phyloP scores from a whole-genome alignment of 441 rosid species.

The Erodium texanum region DNA sequence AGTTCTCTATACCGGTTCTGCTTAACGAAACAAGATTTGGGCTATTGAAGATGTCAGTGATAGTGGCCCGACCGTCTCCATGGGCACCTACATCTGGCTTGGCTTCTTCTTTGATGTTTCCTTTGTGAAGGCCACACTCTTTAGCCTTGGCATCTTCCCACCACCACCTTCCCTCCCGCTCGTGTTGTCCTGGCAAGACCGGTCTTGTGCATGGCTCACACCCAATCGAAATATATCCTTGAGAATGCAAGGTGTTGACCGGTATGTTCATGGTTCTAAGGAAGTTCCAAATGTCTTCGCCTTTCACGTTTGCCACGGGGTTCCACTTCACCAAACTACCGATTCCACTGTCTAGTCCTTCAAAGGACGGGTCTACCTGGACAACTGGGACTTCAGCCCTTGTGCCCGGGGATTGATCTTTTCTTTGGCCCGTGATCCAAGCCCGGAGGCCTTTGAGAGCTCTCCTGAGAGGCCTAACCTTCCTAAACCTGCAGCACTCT shows the following conservation, averaged over 20 bases:
- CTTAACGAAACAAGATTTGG: constrained; percentile 29
- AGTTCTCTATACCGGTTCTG: constrained; percentile 41
- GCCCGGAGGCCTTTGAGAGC: constrained; percentile 48
- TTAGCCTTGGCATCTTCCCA: constrained; percentile 58
- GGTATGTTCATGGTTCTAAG: constrained; percentile 48
- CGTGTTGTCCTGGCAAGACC: constrained; percentile 48
- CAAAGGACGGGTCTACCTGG: constrained; percentile 41
- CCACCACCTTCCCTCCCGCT: constrained; percentile 60
- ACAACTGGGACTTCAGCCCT: constrained; percentile 43
- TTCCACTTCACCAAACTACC: constrained; percentile 58
- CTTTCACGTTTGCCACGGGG: constrained; percentile 44
- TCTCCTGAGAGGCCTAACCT: constrained; percentile 46
- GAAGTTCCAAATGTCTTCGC: constrained; percentile 39
- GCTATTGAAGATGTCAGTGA: constrained; percentile 33
- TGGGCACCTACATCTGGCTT: neutral
- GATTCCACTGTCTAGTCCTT: constrained; percentile 39
- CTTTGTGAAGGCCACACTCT: constrained; percentile 49
- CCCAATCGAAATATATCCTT: constrained; percentile 46
- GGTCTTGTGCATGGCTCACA: constrained; percentile 50
- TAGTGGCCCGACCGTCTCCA: constrained; percentile 16
- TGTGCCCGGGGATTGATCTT: constrained; percentile 52
- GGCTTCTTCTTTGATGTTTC: constrained; percentile 32
- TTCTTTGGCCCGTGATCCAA: constrained; percentile 57
- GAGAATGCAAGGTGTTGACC: constrained; percentile 36
- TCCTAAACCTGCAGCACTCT: constrained; percentile 51